A percentile compares a stretch with the other conserved stretches of the same genome.
Evolutionary conservation across 1,284 basidiomycete species (phyloP).

Genomic region (Microstroma glucosiphilum): DNA sequence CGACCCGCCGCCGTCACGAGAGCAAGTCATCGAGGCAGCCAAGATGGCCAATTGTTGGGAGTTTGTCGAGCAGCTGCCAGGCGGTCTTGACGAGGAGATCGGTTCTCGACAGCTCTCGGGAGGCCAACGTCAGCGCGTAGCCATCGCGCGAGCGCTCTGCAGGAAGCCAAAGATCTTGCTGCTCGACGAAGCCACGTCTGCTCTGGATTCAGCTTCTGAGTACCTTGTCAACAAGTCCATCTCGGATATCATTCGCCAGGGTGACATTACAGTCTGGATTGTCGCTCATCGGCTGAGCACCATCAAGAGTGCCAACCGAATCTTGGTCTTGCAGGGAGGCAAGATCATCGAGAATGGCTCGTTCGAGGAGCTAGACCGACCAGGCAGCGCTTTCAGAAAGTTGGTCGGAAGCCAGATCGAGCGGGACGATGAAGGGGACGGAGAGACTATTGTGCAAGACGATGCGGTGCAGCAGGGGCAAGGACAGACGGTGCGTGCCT

Average conservation of each 20-base stretch:
- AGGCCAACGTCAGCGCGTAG: conserved; percentile 55
- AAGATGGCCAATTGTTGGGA: conserved; percentile 80
- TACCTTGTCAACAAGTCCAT: conserved; percentile 54
- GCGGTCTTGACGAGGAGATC: conserved; percentile 68
- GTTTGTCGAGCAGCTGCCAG: conserved; percentile 84
- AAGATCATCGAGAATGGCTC: conserved; percentile 54
- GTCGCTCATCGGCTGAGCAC: conserved; percentile 55
- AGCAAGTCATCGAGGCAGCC: conserved; percentile 80
- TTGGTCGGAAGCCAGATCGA: conserved; percentile 47
- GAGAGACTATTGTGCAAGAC: not conserved
- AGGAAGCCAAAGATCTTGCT: conserved; percentile 54
- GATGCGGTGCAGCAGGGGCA: conserved; percentile 9
- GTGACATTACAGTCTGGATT: conserved; percentile 55
- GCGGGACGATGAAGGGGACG: conserved; percentile 12
- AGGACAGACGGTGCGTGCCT: not conserved
- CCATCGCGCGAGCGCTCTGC: conserved; percentile 56
- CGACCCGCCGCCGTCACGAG: conserved; percentile 63
- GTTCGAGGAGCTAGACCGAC: conserved; percentile 52
- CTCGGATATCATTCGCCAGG: conserved; percentile 52
- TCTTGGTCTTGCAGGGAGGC: conserved; percentile 55
- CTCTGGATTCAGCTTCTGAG: conserved; percentile 53
- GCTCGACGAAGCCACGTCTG: conserved; percentile 50
- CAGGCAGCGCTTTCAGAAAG: conserved; percentile 35
- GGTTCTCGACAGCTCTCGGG: conserved; percentile 51
- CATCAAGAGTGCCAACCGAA: conserved; percentile 54